Evolutionary conservation across 495 filamentous ascomycete species (phyloP).

Genomic region (Penicillium taxi): DNA sequence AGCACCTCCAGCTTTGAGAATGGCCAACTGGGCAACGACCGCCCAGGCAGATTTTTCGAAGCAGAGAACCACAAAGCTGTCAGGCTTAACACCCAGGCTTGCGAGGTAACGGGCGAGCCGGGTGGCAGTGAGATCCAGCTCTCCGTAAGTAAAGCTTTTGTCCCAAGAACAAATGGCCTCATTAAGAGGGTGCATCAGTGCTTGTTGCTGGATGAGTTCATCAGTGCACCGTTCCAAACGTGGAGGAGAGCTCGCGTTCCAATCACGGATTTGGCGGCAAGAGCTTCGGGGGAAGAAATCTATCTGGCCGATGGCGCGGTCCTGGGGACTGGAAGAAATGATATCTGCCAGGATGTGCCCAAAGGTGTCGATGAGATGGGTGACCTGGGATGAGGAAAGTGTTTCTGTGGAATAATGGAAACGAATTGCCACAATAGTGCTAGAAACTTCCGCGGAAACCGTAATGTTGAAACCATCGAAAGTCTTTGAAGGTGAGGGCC

Average conservation of each 20-base stretch:
- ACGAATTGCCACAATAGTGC: conserved; percentile 22
- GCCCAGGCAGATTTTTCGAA: conserved; percentile 53
- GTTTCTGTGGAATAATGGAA: conserved; percentile 34
- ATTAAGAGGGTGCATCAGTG: conserved; percentile 19
- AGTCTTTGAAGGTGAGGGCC: conserved; percentile 1
- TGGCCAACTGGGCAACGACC: conserved; percentile 44
- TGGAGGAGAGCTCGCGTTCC: conserved; percentile 27
- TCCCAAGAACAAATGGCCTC: conserved; percentile 44
- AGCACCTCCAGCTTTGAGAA: conserved; percentile 52
- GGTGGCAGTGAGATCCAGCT: conserved; percentile 33
- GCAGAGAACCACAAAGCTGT: conserved; percentile 43
- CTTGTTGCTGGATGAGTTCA: conserved; percentile 39
- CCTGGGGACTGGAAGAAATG: conserved; percentile 19
- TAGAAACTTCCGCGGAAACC: conserved; percentile 48
- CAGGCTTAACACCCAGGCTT: conserved; percentile 35
- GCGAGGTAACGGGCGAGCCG: conserved; percentile 30
- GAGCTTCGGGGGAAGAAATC: conserved; percentile 26
- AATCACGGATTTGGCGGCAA: conserved; percentile 24
- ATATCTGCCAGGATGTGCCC: conserved; percentile 30
- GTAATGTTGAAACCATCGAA: conserved; percentile 46
- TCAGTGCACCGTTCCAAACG: conserved; percentile 39
- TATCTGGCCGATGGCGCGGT: conserved; percentile 26
- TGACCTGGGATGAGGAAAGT: conserved; percentile 28
- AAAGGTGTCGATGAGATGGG: conserved; percentile 33
- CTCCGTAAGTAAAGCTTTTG: conserved; percentile 37